These are phyloP conservation scores for Polytrichum formosum DNA, from an alignment of 225 moss, liverwort and hornwort genomes.

Conservation along the genomic window DNA sequence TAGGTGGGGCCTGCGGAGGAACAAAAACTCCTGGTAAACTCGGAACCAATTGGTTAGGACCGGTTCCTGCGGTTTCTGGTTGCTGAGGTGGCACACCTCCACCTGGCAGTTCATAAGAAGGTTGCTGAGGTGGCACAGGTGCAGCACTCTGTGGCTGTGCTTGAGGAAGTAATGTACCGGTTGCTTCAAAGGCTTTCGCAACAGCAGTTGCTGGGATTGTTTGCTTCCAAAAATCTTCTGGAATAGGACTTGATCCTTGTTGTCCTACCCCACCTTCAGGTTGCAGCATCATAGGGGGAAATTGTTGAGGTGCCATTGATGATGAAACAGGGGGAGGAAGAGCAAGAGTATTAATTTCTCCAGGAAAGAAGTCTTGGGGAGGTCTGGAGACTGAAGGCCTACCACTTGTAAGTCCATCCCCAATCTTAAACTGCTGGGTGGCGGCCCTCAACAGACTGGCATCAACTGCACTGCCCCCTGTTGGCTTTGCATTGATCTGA, in stretches of 20 bases:
- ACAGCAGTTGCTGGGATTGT: conserved; percentile 61
- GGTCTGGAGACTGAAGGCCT: conserved; percentile 52
- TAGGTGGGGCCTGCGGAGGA: conserved; percentile 59
- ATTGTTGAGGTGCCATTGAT: conserved; percentile 26
- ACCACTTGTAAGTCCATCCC: conserved; percentile 69
- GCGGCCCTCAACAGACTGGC: conserved; percentile 79
- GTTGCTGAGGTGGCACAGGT: conserved; percentile 34
- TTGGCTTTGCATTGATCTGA: conserved; percentile 76
- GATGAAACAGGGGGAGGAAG: conserved; percentile 37
- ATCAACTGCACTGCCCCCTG: conserved; percentile 59
- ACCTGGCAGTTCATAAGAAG: conserved; percentile 63
- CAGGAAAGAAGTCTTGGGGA: conserved; percentile 40
- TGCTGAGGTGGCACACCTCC: conserved; percentile 75
- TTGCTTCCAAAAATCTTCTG: conserved; percentile 64
- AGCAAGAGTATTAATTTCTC: conserved; percentile 19
- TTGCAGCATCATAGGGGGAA: conserved; percentile 25
- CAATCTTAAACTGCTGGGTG: conserved; percentile 90
- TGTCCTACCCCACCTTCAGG: conserved; percentile 34
- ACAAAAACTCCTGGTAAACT: conserved; percentile 80
- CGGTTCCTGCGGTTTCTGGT: conserved; percentile 28
- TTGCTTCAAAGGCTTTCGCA: conserved; percentile 66
- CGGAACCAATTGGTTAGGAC: conserved; percentile 28
- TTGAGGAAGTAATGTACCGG: conserved; percentile 47
- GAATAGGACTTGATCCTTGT: conserved; percentile 53
- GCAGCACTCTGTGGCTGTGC: conserved; percentile 33